Evolutionary conservation across 2,329 filamentous ascomycete genomes (phyloP).

Genomic region (Beauveria varroae): DNA sequence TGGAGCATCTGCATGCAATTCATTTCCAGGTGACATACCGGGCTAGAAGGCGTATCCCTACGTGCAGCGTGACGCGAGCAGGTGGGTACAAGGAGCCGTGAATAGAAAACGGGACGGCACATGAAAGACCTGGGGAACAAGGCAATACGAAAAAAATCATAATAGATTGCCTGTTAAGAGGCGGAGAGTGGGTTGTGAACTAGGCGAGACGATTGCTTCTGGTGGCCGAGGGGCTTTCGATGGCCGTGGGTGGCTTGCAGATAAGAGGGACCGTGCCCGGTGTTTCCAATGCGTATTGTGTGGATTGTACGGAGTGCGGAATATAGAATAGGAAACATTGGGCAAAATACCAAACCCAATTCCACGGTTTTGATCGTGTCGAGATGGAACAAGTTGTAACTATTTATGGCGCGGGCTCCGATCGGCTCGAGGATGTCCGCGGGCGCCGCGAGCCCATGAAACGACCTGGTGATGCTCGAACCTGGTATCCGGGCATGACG

Average conservation of each 20-base stretch:
- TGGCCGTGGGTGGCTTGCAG: not conserved
- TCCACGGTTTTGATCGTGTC: too few relatives aligned
- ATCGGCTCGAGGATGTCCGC: too few relatives aligned
- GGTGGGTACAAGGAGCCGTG: not conserved
- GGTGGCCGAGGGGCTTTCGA: not conserved
- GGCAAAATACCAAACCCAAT: not conserved
- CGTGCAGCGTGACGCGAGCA: not conserved
- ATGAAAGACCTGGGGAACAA: not conserved
- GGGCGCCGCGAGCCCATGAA: too few relatives aligned
- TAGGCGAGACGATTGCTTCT: not conserved
- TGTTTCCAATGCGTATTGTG: not conserved
- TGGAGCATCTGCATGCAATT: conserved; percentile 1
- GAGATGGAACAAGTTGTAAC: too few relatives aligned
- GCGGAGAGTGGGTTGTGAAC: not conserved
- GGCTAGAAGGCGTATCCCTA: not conserved
- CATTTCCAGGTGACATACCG: not conserved
- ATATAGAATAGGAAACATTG: not conserved
- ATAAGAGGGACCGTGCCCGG: not conserved
- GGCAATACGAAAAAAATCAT: not conserved
- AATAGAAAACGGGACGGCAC: not conserved
- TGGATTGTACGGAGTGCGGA: too few relatives aligned
- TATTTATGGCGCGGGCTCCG: too few relatives aligned
- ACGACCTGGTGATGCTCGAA: not conserved
- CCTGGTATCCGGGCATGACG: too few relatives aligned
- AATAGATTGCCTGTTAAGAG: not conserved